Base-by-base conservation (phyloP, 345 rosid genomes). In the Citrus glauca region DNA sequence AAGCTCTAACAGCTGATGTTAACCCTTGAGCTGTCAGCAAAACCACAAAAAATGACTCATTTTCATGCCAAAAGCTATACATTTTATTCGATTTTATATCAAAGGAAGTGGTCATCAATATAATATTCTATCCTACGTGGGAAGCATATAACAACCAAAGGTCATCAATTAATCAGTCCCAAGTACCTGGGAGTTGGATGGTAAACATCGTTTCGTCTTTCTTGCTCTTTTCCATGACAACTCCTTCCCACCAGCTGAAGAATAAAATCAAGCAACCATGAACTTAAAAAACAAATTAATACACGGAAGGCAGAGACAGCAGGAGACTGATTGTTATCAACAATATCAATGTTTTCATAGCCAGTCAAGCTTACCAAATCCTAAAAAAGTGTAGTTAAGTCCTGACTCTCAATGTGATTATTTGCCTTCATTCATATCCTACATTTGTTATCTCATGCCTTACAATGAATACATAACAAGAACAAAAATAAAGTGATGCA, bases 211-310 rank as follows among this genome's bases (percentile, higher is more conserved):
- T 86, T 75, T 89, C 96, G 81, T 97, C 97, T 66, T 86, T 94
- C 88, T 93, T 89, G 91, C 77, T 88, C 89, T 89, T 93, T 81
- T 91, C 98, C 53, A 89, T 87, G 72, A 97, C 82, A 73, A 91
- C 89, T 78, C 98, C 99, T 85, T 97, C 98, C 93, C 90, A 82
- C 99, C 99, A 97, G 83, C 99, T 97, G 87, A 76, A 73, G 71
- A 74, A 80, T 56, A 77, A 79, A 75, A 71, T 48, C 73, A 78
- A 53, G 75, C 9, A 65, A 59, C 77, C 32, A 22, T 40, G 50
- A 69, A 30, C 40, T 28, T n/a, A 30, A 42, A 45, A 17, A 25
- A 27, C 33, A 71, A n/a, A 59, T 32, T 48, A 75, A 45, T 37
- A 75, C 7, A 73, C 6, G n/a, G 24, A 24, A 63, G 71, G 62